These are phyloP conservation scores for Candida succiphila DNA, from an alignment of 805 yeast genomes.

Conservation along the genomic window DNA sequence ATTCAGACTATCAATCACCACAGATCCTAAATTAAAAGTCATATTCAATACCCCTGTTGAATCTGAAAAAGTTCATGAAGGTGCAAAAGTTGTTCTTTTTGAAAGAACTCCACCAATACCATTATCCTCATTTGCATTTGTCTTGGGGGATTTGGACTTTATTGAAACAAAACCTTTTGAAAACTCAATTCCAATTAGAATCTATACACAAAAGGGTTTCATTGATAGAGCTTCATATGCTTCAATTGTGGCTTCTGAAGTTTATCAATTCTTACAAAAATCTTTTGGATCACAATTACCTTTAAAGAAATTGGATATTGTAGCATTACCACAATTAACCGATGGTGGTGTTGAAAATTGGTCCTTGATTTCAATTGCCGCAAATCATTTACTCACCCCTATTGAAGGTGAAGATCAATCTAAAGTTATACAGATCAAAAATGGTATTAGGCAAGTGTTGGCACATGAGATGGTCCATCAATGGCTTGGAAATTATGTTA, in stretches of 20 bases:
- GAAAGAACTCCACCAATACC: slow-evolving; percentile 48
- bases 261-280: slow-evolving; percentile 37
- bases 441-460: slow-evolving; percentile 40
- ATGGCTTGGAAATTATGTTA: slow-evolving; percentile 64
- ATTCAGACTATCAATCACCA: slow-evolving; percentile 38
- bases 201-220: slow-evolving; percentile 49
- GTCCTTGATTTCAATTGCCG: slow-evolving; percentile 55
- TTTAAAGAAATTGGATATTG: slow-evolving; percentile 53
- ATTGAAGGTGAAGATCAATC: slow-evolving; percentile 14
- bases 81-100: slow-evolving; percentile 31
- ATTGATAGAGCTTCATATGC: slow-evolving; percentile 37
- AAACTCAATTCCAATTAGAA: slow-evolving; percentile 31
- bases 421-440: slow-evolving; percentile 1
- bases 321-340: slow-evolving; percentile 57
- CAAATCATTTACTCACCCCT: slow-evolving; percentile 35
- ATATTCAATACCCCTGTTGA: slow-evolving; percentile 37
- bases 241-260: slow-evolving; percentile 33
- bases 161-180: slow-evolving; percentile 27
- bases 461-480: slow-evolving; percentile 74
- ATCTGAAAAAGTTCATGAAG: slow-evolving; percentile 8
- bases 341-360: slow-evolving; percentile 82
- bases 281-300: slow-evolving; percentile 42
- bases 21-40: slow-evolving; percentile 35
- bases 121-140: slow-evolving; percentile 58
- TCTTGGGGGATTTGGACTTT: slow-evolving; percentile 56